Base-by-base conservation (phyloP, 2,329 filamentous ascomycete species). In the Epichloe aotearoae region DNA sequence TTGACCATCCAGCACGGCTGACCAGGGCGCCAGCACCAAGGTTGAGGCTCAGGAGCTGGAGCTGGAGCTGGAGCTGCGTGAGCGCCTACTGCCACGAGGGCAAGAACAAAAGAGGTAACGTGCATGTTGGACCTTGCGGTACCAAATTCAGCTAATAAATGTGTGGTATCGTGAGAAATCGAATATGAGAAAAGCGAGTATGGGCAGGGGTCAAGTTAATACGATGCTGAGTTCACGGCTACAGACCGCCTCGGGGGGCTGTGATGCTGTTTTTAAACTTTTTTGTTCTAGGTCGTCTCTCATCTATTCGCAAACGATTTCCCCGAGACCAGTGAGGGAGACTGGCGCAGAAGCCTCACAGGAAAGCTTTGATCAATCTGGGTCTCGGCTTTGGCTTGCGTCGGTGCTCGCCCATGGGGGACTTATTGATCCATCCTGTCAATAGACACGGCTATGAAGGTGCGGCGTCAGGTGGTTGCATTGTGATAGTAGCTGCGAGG, bases 61-160 rank as follows among this genome's bases (percentile, higher is more conserved):
- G 48, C 55, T 45, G 20, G 20, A 23, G 40, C 38, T 1, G 46
- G 49, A 1, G 48, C 55, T 45, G 64, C 59, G 49, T 68, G 59
- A 30, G 66, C 66, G 46, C 68, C 66, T 36, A 66, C 68, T 20
- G 66, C 66, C 62, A 36, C 71, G 70, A 33, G 61, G 62, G 38
- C 62, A 59, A 64, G 55, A 58, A 72, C 73, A 56, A 63, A 64
- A 5, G 61, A 59, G 30, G 51, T 38, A 14, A 50, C 4, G 19
- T 38, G 49, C 49, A 51, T 51, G 11, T 2, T 36, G 42, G 11
- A 47, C 6, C 15, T 43, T 20, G 45, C 6, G 2, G 34, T 10
- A 12, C 15, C 45, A 4, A 17, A 12, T 17, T 5, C 1, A 37
- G 20, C 4, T 5, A 37, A 26, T 36, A n/a, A 19, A 17, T 7